phyloP scores from a whole-genome alignment of 306 rosid genomes.

The Rosa lucieae region DNA sequence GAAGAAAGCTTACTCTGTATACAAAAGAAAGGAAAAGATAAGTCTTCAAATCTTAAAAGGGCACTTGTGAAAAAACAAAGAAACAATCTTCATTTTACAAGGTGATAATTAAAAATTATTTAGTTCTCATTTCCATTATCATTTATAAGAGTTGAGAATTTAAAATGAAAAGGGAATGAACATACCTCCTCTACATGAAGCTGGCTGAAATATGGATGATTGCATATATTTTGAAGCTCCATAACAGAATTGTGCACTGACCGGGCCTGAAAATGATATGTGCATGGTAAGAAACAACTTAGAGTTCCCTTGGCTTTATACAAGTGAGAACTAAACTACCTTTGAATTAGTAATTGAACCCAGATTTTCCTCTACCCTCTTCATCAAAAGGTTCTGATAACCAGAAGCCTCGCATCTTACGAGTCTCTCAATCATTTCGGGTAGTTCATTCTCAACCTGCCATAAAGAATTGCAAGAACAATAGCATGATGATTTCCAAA shows the following conservation, averaged over 20 bases:
- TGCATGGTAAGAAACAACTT: too few species aligned
- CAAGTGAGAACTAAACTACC: too few species aligned
- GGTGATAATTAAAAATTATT: constrained; percentile 11
- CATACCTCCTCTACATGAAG: constrained; percentile 94
- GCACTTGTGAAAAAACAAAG: background rate
- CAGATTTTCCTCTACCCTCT: too few species aligned
- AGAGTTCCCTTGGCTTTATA: too few species aligned
- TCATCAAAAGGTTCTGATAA: too few species aligned
- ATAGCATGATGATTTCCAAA: constrained; percentile 21
- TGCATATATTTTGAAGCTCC: constrained; percentile 99
- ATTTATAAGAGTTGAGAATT: constrained; percentile 9
- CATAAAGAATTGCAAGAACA: constrained; percentile 26
- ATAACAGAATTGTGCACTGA: too few species aligned
- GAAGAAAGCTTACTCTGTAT: constrained; percentile 9
- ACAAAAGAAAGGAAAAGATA: background rate
- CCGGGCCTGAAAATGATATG: too few species aligned
- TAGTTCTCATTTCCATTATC: constrained; percentile 23
- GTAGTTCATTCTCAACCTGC: constrained; percentile 92
- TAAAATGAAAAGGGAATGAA: constrained; percentile 24
- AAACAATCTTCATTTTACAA: constrained; percentile 1
- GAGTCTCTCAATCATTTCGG: constrained; percentile 96
- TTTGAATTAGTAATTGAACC: too few species aligned
- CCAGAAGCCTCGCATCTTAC: too few species aligned
- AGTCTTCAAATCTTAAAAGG: background rate
- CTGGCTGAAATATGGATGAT: constrained; percentile 98